Conservation (phyloP, 2,329 filamentous ascomycete species). For the Penicillium sp. region DNA sequence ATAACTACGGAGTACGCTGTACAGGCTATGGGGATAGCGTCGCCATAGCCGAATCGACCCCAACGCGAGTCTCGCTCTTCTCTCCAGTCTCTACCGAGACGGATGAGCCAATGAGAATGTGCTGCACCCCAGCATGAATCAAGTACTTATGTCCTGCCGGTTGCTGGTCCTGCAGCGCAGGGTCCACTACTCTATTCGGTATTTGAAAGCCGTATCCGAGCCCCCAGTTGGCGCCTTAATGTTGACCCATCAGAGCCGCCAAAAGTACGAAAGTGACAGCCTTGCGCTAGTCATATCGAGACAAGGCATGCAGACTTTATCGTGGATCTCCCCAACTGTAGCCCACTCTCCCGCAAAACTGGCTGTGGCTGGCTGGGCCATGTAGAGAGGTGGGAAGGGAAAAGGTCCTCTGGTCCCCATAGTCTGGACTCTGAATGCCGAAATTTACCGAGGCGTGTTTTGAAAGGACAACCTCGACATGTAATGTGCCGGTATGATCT, state of each 20-base stretch:
- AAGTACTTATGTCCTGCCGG: neutral
- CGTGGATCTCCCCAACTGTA: neutral
- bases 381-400: neutral
- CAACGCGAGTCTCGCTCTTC: slow-evolving; percentile 13
- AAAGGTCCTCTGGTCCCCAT: neutral
- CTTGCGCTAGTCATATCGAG: neutral
- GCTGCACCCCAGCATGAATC: neutral
- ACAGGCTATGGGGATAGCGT: slow-evolving; percentile 25
- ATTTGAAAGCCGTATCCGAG: too few relatives aligned
- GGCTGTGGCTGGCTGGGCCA: neutral
- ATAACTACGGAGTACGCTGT: slow-evolving; percentile 18
- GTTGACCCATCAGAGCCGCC: neutral
- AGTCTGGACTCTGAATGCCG: neutral
- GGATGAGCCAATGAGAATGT: neutral
- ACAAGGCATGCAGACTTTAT: neutral
- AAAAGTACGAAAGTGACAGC: neutral
- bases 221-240: neutral
- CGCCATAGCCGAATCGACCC: slow-evolving; percentile 23
- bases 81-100: neutral
- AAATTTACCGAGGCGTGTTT: neutral
- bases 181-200: neutral
- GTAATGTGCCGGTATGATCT: neutral
- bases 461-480: neutral
- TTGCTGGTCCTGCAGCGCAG: neutral
- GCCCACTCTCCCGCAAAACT: neutral